Evolutionary conservation across 164 flowering plant species (phyloP).

Genomic region (Stephania cephalantha): DNA sequence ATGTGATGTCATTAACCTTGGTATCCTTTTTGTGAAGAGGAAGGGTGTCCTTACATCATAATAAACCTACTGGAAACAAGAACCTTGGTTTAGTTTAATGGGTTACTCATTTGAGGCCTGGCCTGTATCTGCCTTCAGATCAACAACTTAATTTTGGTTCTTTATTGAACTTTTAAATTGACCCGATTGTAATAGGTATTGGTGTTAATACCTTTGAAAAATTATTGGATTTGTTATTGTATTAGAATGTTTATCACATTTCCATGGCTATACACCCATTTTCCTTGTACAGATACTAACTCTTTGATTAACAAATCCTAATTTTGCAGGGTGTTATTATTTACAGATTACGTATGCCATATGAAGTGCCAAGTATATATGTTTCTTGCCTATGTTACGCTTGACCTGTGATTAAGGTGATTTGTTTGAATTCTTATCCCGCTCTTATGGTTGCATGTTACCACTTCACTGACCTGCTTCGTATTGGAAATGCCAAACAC

Average conservation of each 20-base stretch:
- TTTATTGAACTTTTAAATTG: neutral
- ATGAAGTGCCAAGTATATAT: constrained; percentile 11
- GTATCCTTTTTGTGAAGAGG: neutral
- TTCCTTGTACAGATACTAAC: neutral
- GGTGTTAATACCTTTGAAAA: neutral
- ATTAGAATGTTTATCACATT: neutral
- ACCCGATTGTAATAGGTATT: neutral
- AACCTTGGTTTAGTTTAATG: neutral
- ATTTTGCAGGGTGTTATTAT: constrained; percentile 13
- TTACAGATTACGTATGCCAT: constrained; percentile 8
- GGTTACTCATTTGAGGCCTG: neutral
- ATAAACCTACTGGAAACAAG: neutral
- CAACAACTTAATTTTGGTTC: neutral
- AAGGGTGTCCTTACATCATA: neutral
- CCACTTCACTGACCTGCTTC: neutral
- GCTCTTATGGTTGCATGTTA: neutral
- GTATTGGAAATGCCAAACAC: neutral
- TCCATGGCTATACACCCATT: neutral
- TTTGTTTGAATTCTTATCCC: neutral
- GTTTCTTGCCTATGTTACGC: constrained; percentile 10
- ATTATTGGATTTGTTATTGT: neutral
- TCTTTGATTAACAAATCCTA: neutral
- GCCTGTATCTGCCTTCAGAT: neutral
- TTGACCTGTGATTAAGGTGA: constrained; percentile 16
- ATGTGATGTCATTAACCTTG: too few relatives aligned